These are phyloP conservation scores for Aspergillus transmontanensis DNA, from an alignment of 2,329 filamentous ascomycete species.

Conservation along the genomic window DNA sequence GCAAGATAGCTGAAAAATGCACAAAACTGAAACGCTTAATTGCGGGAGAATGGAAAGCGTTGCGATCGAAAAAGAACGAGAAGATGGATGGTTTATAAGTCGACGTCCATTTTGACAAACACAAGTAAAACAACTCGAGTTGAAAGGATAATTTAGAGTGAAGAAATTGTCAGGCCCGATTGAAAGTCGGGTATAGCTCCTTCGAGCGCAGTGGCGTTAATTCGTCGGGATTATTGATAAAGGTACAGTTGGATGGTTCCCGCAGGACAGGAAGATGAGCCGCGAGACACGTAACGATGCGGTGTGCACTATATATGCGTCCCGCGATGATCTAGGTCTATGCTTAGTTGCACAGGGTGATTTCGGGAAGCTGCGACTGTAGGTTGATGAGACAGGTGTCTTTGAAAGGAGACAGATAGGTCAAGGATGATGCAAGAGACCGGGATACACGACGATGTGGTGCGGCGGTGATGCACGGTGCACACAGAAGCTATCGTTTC, in stretches of 20 bases:
- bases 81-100: slow-evolving; percentile 29
- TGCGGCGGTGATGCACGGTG: slow-evolving; percentile 18
- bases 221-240: neutral
- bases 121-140: slow-evolving; percentile 23
- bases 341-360: slow-evolving; percentile 3
- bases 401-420: slow-evolving; percentile 4
- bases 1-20: neutral
- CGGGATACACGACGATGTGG: neutral
- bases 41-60: slow-evolving; percentile 15
- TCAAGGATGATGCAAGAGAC: neutral
- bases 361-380: slow-evolving; percentile 3
- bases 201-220: neutral
- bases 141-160: slow-evolving; percentile 14
- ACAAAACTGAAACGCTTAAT: slow-evolving; percentile 29
- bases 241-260: slow-evolving; percentile 1
- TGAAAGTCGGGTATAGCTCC: neutral
- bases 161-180: neutral
- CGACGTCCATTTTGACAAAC: slow-evolving; percentile 34
- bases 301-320: slow-evolving; percentile 12
- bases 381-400: slow-evolving; percentile 13
- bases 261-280: slow-evolving; percentile 7
- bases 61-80: slow-evolving; percentile 13
- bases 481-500: slow-evolving; percentile 14
- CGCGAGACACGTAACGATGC: slow-evolving; percentile 17
- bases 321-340: slow-evolving; percentile 9